These are phyloP conservation scores for Fibroporia radiculosa DNA, from an alignment of 768 basidiomycete species.

Conservation along the genomic window DNA sequence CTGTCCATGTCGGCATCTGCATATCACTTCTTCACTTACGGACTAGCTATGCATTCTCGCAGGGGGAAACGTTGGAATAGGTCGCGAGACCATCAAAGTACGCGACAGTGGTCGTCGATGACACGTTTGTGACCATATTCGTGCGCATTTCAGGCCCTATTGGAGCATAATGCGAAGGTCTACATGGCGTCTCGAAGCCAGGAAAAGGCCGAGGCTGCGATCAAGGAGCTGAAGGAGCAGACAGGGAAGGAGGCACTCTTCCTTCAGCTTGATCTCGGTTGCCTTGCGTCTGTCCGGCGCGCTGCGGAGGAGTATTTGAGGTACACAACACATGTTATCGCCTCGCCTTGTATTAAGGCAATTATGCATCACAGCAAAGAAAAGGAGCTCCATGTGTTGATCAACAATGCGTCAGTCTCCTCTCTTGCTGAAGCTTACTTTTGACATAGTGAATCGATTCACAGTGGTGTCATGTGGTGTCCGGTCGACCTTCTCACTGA, in stretches of 20 bases:
- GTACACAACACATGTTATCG: not conserved
- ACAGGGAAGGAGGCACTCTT: slow-evolving; percentile 38
- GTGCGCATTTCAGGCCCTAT: slow-evolving; percentile 32
- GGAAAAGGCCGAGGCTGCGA: slow-evolving; percentile 40
- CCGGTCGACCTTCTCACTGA: slow-evolving; percentile 34
- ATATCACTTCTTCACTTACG: not conserved
- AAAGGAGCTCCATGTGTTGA: slow-evolving; percentile 37
- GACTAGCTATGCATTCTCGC: slow-evolving; percentile 7
- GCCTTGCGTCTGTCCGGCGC: slow-evolving; percentile 28
- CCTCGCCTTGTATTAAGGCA: not conserved
- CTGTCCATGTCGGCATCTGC: slow-evolving; percentile 4
- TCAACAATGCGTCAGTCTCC: slow-evolving; percentile 40
- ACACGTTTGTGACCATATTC: not conserved
- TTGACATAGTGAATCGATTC: not conserved
- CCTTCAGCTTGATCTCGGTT: slow-evolving; percentile 36
- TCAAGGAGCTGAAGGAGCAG: slow-evolving; percentile 38
- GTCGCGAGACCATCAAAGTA: slow-evolving; percentile 55
- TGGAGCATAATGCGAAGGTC: slow-evolving; percentile 56
- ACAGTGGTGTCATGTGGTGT: slow-evolving; percentile 42
- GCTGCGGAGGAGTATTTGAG: slow-evolving; percentile 30
- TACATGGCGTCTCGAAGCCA: slow-evolving; percentile 48
- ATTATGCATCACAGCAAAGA: slow-evolving; percentile 32
- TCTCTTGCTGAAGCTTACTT: too few species aligned
- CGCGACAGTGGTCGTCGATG: not conserved
- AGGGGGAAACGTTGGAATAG: slow-evolving; percentile 39